These are phyloP conservation scores for Penicillium decumbens DNA, from an alignment of 2,329 filamentous ascomycete genomes.

Conservation along the genomic window DNA sequence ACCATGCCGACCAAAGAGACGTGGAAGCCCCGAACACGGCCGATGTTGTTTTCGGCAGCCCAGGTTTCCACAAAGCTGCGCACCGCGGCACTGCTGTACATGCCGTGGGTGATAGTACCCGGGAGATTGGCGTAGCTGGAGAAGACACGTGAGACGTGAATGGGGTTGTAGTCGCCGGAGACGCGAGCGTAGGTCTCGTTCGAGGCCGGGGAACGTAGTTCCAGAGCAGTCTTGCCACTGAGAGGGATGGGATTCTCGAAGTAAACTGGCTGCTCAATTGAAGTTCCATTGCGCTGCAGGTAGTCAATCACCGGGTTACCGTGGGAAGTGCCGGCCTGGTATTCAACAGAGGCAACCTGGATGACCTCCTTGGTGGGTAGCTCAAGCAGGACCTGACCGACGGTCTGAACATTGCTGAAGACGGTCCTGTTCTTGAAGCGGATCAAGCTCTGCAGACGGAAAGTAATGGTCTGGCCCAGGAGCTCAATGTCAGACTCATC, in stretches of 20 bases:
- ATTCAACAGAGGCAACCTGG: constrained; percentile 94
- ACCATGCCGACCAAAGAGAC: constrained; percentile 98
- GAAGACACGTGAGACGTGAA: constrained; percentile 96
- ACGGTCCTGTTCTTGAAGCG: constrained; percentile 93
- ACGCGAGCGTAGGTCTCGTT: constrained; percentile 98
- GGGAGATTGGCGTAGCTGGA: constrained; percentile 91
- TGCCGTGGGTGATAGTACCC: constrained; percentile 96
- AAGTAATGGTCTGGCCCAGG: constrained; percentile 86
- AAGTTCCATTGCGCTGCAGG: constrained; percentile 81
- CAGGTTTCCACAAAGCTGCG: constrained; percentile 95
- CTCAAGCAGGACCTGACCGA: constrained; percentile 88
- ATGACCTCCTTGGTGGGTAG: constrained; percentile 95
- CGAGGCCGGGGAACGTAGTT: constrained; percentile 83
- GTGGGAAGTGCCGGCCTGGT: constrained; percentile 83
- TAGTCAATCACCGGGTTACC: constrained; percentile 98
- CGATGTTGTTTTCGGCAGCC: constrained; percentile 98
- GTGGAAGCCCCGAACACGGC: constrained; percentile 94
- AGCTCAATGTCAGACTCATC: constrained; percentile 81
- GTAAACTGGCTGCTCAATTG: constrained; percentile 91
- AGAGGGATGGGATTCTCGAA: constrained; percentile 97
- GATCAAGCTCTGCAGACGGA: constrained; percentile 87
- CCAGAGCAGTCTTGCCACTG: constrained; percentile 82
- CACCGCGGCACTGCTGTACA: constrained; percentile 97
- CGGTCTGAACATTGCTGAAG: constrained; percentile 85
- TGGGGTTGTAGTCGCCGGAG: constrained; percentile 97